Conservation (phyloP, 2,329 filamentous ascomycete species). For the Elsinoe batatas region DNA sequence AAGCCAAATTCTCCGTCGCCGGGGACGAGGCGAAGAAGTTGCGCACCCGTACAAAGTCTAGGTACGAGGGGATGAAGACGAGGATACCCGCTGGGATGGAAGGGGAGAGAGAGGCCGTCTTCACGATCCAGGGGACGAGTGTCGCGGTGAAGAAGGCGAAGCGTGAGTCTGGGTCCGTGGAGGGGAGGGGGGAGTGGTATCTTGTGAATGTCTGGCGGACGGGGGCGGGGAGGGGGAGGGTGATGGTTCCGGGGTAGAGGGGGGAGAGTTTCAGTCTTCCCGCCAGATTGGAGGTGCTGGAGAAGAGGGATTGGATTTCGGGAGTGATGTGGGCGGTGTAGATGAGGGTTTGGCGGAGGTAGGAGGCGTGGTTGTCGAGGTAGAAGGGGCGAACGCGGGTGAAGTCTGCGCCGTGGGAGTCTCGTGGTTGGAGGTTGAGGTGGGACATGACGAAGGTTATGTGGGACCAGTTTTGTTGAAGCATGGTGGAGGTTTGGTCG, state of each 20-base stretch:
- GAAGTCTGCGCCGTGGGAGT: conserved; percentile 88
- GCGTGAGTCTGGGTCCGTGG: conserved; percentile 71
- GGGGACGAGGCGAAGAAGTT: conserved; percentile 77
- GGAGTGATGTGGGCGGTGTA: conserved; percentile 77
- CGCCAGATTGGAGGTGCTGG: conserved; percentile 66
- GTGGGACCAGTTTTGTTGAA: conserved; percentile 99
- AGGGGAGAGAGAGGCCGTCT: conserved; percentile 48
- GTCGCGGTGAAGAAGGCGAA: conserved; percentile 86
- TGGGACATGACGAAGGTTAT: conserved; percentile 85
- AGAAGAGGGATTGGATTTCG: conserved; percentile 72
- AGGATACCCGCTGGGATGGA: conserved; percentile 62
- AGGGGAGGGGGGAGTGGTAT: conserved; percentile 61
- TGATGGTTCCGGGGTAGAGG: conserved; percentile 61
- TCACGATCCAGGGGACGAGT: conserved; percentile 49
- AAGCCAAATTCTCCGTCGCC: conserved; percentile 49
- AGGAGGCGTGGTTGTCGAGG: conserved; percentile 71
- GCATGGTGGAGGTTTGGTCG: conserved; percentile 83
- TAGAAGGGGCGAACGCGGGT: conserved; percentile 85
- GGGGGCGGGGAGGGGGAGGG: conserved; percentile 43
- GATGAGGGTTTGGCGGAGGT: conserved; percentile 77
- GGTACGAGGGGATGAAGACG: conserved; percentile 84
- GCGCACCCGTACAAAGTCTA: conserved; percentile 87
- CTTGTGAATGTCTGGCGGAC: conserved; percentile 83
- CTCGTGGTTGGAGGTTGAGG: conserved; percentile 80
- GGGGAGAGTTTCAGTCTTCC: conserved; percentile 65